A percentile compares a stretch with the other conserved stretches of the same genome.
These are phyloP conservation scores for Zygosaccharomyces rouxii DNA, from an alignment of 805 yeast genomes.

Conservation along the genomic window DNA sequence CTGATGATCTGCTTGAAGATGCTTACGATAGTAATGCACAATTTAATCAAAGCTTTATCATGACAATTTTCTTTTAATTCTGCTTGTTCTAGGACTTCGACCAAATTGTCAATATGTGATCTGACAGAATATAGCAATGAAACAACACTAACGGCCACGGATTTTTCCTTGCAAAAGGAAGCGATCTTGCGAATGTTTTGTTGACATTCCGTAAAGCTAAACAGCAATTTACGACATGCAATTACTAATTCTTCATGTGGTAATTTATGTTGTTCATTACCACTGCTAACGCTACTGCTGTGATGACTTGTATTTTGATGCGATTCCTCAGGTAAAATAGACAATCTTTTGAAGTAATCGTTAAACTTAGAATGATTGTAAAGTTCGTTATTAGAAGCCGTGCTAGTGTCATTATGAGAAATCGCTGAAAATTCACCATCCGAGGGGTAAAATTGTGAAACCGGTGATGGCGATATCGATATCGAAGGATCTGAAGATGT, in stretches of 20 bases:
- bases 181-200: constrained; percentile 53
- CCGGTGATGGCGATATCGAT: constrained; percentile 12
- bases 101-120: constrained; percentile 51
- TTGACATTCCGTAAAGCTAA: constrained; percentile 62
- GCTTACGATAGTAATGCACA: constrained; percentile 37
- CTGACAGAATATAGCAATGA: constrained; percentile 49
- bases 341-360: constrained; percentile 61
- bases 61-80: constrained; percentile 40
- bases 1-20: constrained; percentile 51
- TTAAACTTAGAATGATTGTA: constrained; percentile 43
- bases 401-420: constrained; percentile 10
- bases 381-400: constrained; percentile 20
- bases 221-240: constrained; percentile 54
- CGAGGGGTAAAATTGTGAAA: constrained; percentile 4
- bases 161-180: constrained; percentile 54
- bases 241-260: constrained; percentile 33
- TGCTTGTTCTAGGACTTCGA: constrained; percentile 50
- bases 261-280: constrained; percentile 21
- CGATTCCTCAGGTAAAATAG: constrained; percentile 54
- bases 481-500: constrained; percentile 12
- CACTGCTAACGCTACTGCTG: constrained; percentile 4
- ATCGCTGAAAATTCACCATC: constrained; percentile 1
- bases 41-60: constrained; percentile 37
- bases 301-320: constrained; percentile 8
- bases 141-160: constrained; percentile 50